Evolutionary conservation across 768 basidiomycete species (phyloP).

Genomic region (Mycena chlorophos): DNA sequence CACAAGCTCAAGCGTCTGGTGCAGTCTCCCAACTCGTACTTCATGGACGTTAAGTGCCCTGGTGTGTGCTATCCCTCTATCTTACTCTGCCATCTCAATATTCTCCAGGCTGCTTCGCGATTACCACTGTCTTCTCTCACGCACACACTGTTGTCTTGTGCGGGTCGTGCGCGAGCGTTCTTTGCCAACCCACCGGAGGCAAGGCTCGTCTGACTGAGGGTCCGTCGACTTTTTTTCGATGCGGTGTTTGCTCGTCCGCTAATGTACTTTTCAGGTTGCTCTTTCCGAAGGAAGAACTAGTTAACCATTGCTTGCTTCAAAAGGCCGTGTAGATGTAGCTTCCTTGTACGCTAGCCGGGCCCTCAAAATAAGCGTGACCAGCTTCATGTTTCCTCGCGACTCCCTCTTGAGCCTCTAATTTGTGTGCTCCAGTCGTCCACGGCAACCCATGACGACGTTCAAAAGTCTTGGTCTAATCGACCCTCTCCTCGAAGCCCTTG

Average conservation of each 20-base stretch:
- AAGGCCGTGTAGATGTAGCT: not conserved
- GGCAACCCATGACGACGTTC: conserved; percentile 54
- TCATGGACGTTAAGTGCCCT: conserved; percentile 99
- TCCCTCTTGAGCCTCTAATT: too few species aligned
- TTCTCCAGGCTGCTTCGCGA: conserved; percentile 79
- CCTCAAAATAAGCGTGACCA: too few species aligned
- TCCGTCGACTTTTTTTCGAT: conserved; percentile 40
- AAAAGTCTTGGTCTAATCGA: conserved; percentile 84
- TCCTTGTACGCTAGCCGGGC: not conserved
- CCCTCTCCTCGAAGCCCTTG: conserved; percentile 83
- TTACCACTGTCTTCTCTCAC: conserved; percentile 98
- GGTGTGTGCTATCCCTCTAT: conserved; percentile 50
- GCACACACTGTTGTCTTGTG: conserved; percentile 97
- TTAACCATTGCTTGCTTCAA: conserved; percentile 20
- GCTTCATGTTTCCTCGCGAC: too few species aligned
- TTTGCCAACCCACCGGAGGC: conserved; percentile 99
- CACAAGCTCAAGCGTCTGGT: conserved; percentile 99
- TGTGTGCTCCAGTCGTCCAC: not conserved
- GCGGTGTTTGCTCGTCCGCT: conserved; percentile 1
- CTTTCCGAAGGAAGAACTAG: conserved; percentile 97
- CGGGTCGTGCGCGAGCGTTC: conserved; percentile 85
- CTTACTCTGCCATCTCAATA: conserved; percentile 18
- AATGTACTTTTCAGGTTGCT: conserved; percentile 67
- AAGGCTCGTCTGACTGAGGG: conserved; percentile 98
- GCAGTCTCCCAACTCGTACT: conserved; percentile 97